Conservation (phyloP, 1,284 basidiomycete species). For the Cryptococcus sp. region DNA sequence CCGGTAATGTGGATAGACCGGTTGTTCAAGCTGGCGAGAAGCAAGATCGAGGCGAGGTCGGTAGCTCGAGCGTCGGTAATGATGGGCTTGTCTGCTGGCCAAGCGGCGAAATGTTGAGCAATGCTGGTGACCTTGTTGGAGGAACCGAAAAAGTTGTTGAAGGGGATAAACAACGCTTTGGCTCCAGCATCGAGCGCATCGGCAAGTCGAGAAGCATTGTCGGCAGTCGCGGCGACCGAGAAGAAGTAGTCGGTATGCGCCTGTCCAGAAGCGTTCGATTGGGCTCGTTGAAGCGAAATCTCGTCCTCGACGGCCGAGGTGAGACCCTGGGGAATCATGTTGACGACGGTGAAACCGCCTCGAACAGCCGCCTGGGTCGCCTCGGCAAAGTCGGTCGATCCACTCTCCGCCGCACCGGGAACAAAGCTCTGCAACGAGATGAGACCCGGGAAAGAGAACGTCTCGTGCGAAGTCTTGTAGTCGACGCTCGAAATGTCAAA, state of each 20-base stretch:
- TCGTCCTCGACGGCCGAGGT: constrained; percentile 61
- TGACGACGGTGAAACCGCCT: constrained; percentile 77
- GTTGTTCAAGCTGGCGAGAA: constrained; percentile 86
- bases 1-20: constrained; percentile 92
- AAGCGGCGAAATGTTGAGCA: constrained; percentile 81
- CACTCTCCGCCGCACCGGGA: constrained; percentile 58
- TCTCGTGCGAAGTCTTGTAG: constrained; percentile 89
- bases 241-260: constrained; percentile 84
- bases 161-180: constrained; percentile 79
- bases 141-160: constrained; percentile 57
- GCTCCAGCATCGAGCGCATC: constrained; percentile 72
- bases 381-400: constrained; percentile 60
- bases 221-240: constrained; percentile 65
- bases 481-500: constrained; percentile 87
- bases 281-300: constrained; percentile 62
- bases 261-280: constrained; percentile 57
- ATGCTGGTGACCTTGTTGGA: constrained; percentile 55
- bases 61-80: constrained; percentile 89
- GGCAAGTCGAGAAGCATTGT: constrained; percentile 59
- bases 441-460: constrained; percentile 86
- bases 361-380: constrained; percentile 75
- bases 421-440: constrained; percentile 85
- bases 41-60: constrained; percentile 85
- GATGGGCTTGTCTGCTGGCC: constrained; percentile 88
- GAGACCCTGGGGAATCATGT: constrained; percentile 69